Base-by-base conservation (phyloP, 1,284 basidiomycete species). In the Lignosus rhinocerotis region DNA sequence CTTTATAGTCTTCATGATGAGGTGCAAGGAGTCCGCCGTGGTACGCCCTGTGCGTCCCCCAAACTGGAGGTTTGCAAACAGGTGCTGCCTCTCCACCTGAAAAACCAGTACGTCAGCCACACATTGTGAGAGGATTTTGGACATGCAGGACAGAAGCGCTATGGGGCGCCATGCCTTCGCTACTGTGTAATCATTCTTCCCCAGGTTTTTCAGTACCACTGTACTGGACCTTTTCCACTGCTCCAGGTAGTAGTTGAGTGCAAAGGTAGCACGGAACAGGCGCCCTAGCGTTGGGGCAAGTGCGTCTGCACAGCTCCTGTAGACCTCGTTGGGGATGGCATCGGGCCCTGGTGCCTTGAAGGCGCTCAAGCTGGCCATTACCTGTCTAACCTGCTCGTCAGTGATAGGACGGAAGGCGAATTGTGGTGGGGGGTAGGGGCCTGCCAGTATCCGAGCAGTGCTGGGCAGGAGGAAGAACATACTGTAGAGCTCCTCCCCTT, bases 141-240 rank as follows among this genome's bases (percentile, higher is more conserved):
- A 69, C 12, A 77, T 64, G 6, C 69, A 72, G 54, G 73, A 67
- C 0, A 75, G 66, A 0, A 81, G 73, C 0, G 73, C 73, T 0
- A 81, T 78, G 0, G 78, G 79, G 0, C 76, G 62, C 57, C 75
- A 79, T 10, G 77, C 64, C n/a, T 70, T 71, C 0, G 75, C 59
- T 0, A 65, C 42, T 0, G 63, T 59, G 60, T 81, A 80, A 56
- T 72, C 67, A 0, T 69, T 33, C 32, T 72, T 72, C 0, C 73
- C 73, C 3, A 73, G 76, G 58, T 82, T 81, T 25, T 25, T 25
- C 25, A 25, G 25, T 2, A 25, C 34, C 2, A 36, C 34, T 2
- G 34, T 36, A 6, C 6, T 67, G 8, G 68, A 72, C 0, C 58
- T 39, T 25, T 68, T 66, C 76, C 76, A 79, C 9, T 41, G 36